Percentiles rank a stretch among this genome's conserved stretches.
These are phyloP conservation scores for Colletotrichum zoysiae DNA, from an alignment of 2,329 filamentous ascomycete genomes.

Conservation along the genomic window DNA sequence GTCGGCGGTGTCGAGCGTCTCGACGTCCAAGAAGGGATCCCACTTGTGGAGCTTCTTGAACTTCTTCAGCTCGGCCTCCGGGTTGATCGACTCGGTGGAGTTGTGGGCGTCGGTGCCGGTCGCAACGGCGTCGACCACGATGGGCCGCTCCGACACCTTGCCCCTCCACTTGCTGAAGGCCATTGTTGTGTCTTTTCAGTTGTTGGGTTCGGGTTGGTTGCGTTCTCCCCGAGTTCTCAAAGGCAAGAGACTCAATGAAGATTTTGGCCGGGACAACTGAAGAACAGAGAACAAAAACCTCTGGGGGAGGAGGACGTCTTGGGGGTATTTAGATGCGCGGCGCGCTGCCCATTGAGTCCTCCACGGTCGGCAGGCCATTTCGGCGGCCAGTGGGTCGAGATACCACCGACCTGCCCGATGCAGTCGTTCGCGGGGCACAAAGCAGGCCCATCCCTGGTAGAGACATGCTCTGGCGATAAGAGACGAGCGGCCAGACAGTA, in stretches of 20 bases:
- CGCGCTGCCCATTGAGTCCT: neutral
- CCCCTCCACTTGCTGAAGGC: slow-evolving; percentile 58
- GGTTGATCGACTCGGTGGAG: slow-evolving; percentile 55
- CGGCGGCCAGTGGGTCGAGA: slow-evolving; percentile 33
- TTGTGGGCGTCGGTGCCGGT: slow-evolving; percentile 55
- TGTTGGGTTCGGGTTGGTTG: neutral
- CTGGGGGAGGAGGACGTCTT: slow-evolving; percentile 9
- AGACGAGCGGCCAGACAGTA: slow-evolving; percentile 1
- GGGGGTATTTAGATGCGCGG: slow-evolving; percentile 36
- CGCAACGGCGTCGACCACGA: slow-evolving; percentile 52
- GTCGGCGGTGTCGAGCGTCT: slow-evolving; percentile 65
- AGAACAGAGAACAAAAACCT: neutral
- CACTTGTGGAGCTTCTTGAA: slow-evolving; percentile 66
- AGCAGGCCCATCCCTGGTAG: slow-evolving; percentile 34
- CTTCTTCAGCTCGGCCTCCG: slow-evolving; percentile 53
- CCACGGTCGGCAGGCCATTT: slow-evolving; percentile 22
- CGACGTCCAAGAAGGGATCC: slow-evolving; percentile 68
- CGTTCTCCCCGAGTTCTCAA: slow-evolving; percentile 24
- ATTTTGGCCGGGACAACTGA: slow-evolving; percentile 22
- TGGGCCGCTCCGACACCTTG: slow-evolving; percentile 59
- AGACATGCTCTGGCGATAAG: slow-evolving; percentile 27
- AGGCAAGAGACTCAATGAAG: slow-evolving; percentile 32
- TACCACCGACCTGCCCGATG: slow-evolving; percentile 38
- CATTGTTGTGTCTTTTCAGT: slow-evolving; percentile 13
- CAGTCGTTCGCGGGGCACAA: slow-evolving; percentile 3